Conservation (phyloP, 1,284 basidiomycete genomes). For the Malassezia vespertilionis region DNA sequence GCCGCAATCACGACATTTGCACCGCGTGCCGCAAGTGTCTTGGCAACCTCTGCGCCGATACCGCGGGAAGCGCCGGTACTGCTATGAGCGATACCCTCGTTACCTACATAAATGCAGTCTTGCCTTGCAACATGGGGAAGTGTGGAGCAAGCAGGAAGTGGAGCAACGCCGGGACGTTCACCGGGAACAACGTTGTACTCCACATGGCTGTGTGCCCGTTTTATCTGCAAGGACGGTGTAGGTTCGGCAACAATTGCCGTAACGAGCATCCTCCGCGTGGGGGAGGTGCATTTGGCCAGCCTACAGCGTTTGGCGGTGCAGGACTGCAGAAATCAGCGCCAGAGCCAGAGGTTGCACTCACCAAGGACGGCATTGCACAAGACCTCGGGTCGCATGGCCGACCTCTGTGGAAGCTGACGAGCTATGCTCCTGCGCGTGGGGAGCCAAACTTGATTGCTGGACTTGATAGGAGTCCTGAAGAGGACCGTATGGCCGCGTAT, state of each 20-base stretch:
- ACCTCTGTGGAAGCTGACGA: constrained; percentile 13
- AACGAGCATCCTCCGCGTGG: constrained; percentile 7
- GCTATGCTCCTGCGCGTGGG: constrained; percentile 13
- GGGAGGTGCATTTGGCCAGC: not conserved
- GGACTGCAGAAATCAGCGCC: not conserved
- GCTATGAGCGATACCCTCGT: constrained; percentile 4
- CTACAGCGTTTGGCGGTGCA: not conserved
- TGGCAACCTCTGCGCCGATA: constrained; percentile 37
- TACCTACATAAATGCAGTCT: constrained; percentile 18
- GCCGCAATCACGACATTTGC: constrained; percentile 39
- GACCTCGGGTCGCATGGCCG: constrained; percentile 15
- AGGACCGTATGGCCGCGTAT: constrained; percentile 14
- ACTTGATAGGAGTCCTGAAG: constrained; percentile 13
- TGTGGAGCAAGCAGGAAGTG: not conserved
- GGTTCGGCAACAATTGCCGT: constrained; percentile 15
- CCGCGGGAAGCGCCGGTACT: constrained; percentile 36
- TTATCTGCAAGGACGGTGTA: constrained; percentile 17
- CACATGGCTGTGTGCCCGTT: constrained; percentile 18
- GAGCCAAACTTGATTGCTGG: constrained; percentile 17
- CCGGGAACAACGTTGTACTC: not conserved
- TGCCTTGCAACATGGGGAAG: constrained; percentile 1
- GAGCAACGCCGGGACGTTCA: not conserved
- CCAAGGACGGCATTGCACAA: constrained; percentile 11
- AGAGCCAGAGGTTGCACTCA: constrained; percentile 14
- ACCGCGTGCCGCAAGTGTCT: constrained; percentile 25